These are phyloP conservation scores for Alnus glutinosa DNA, from an alignment of 306 rosid genomes.

Conservation along the genomic window DNA sequence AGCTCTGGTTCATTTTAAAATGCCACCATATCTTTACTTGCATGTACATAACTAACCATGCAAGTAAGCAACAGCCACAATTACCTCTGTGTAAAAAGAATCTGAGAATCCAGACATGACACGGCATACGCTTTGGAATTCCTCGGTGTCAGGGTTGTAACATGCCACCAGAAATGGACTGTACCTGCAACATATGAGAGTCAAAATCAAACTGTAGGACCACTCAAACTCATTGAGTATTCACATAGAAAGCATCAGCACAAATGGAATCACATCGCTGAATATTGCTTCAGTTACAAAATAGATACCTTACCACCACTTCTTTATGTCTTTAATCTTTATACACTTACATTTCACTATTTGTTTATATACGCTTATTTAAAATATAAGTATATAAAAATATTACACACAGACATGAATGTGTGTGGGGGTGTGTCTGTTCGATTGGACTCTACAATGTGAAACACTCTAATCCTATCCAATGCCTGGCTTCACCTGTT, in stretches of 20 bases:
- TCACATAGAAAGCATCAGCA: neutral
- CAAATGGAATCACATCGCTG: neutral
- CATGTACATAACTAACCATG: slow-evolving; percentile 6
- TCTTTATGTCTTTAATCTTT: neutral
- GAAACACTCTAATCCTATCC: neutral
- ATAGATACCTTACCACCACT: slow-evolving; percentile 7
- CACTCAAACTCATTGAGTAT: neutral
- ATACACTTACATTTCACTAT: neutral
- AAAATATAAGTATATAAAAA: too few species aligned
- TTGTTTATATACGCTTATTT: neutral
- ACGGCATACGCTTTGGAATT: slow-evolving; percentile 91
- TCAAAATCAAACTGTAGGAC: neutral
- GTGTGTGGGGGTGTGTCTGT: neutral
- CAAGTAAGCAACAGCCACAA: slow-evolving; percentile 7
- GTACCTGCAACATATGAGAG: slow-evolving; percentile 56
- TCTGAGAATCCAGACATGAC: slow-evolving; percentile 96
- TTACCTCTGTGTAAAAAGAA: slow-evolving; percentile 79
- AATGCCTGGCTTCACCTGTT: neutral
- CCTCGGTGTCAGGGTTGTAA: slow-evolving; percentile 80
- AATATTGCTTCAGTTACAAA: neutral
- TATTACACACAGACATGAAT: too few species aligned
- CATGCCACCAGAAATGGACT: slow-evolving; percentile 98
- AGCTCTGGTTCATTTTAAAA: neutral
- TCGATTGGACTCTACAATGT: neutral
- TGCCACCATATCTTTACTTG: neutral